Evolutionary conservation across 2,329 filamentous ascomycete genomes (phyloP), one percentile per base, ranked within the genome.

Genomic region (Trichoderma citrinoviride): DNA sequence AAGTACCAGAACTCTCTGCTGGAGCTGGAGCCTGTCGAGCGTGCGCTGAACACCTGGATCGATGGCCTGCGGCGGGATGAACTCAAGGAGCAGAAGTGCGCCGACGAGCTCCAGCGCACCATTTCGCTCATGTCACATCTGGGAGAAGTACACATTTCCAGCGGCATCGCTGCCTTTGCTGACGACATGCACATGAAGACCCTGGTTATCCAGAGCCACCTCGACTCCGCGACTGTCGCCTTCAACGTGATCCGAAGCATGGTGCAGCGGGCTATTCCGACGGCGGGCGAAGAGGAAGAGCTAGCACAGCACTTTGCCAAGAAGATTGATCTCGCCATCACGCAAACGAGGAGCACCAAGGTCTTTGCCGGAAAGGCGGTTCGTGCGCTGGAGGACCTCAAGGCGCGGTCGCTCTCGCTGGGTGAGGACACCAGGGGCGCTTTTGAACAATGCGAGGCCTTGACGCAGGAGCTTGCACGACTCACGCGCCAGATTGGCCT

Each of bases 21-120:
- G 70, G 95, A 98, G 76, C 82, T 98, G 57, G 92, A 97, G 74
- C 92, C 93, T 0, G 92, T 98, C 12, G 95, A 99, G 78, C 86
- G 93, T 65, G 91, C 91, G 0, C 79, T 98, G 56, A 97, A 97
- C 73, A 85, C 85, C 63, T 97, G 93, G 87, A 91, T 98, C 64
- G 93, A 97, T 68, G 87, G 87, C 6, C 76, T 97, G 62, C 89
- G 92, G 68, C 88, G 87, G 60, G 93, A 96, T 70, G 93, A 97
- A 64, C 80, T 98, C 55, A 93, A 93, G 76, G 90, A 94, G 77
- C 87, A 90, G 75, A 89, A 92, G 71, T 93, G 93, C 73, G 88
- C 91, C 0, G 86, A 87, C 25, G 92, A 96, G 73, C 81, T 98
- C 43, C 89, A 94, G 71, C 87, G 90, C 61, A 94, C 91, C 7